phyloP scores from a whole-genome alignment of 495 filamentous ascomycete genomes.

The Penicillium mononematosum region DNA sequence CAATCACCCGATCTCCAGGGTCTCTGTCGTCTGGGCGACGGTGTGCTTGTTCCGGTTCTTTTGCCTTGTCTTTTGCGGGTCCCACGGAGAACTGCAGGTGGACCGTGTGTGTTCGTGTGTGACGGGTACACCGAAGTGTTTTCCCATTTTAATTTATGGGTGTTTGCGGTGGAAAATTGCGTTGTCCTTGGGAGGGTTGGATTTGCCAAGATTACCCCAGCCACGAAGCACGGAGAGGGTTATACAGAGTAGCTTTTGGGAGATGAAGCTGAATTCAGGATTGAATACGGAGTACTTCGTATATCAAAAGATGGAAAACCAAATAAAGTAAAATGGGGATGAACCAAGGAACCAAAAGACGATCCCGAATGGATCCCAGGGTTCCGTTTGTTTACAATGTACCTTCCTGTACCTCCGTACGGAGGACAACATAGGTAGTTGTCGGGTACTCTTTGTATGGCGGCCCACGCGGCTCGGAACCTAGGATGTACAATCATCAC shows the following conservation, averaged over 20 bases:
- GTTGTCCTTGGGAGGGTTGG: neutral
- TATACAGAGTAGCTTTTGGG: neutral
- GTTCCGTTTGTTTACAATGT: constrained; percentile 19
- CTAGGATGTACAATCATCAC: constrained; percentile 8
- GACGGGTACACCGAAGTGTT: constrained; percentile 9
- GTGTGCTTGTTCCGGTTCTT: constrained; percentile 7
- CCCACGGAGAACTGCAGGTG: constrained; percentile 19
- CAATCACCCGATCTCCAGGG: constrained; percentile 23
- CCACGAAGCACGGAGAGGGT: neutral
- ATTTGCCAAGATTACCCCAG: neutral
- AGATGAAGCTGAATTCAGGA: neutral
- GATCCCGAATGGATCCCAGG: constrained; percentile 20
- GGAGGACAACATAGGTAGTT: neutral
- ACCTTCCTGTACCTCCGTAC: too few species aligned
- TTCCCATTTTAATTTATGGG: neutral
- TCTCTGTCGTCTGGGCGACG: constrained; percentile 29
- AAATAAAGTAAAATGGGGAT: neutral
- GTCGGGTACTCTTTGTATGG: constrained; percentile 13
- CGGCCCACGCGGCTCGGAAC: constrained; percentile 5
- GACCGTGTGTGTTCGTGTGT: constrained; percentile 18
- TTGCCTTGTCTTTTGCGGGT: constrained; percentile 13
- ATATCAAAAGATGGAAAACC: neutral
- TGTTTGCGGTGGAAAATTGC: neutral
- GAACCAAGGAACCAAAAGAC: constrained; percentile 20
- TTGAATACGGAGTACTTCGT: neutral